Base-by-base conservation (phyloP, 805 yeast genomes). In the Candida silvatica region DNA sequence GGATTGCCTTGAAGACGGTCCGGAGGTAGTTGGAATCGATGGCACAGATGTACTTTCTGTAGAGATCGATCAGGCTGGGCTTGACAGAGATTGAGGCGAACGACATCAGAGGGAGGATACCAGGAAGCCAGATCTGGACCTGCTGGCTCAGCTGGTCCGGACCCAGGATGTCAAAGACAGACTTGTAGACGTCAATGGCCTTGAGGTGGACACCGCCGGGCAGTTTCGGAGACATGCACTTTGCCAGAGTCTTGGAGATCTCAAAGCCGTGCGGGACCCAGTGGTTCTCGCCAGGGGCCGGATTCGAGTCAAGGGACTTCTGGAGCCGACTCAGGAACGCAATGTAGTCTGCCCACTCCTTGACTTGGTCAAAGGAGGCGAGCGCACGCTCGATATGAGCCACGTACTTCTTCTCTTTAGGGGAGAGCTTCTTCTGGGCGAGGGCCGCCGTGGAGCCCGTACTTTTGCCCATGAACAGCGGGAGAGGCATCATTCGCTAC, bases 311-410 rank as follows among this genome's bases (percentile, higher is more conserved):
- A 27, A 88, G 57, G 0, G 94, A 78, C 52, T 86, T 84, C 39
- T 77, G 76, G 5, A 94, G 67, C 40, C 82, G 75, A 2, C 90
- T 77, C 30, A 94, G 64, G 53, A 85, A 88, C 17, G 97, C 80
- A 37, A 92, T 92, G 54, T 90, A 87, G 54, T 92, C 98, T 11
- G 98, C 97, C 99, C 99, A 92, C 62, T 92, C 98, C 22, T 77
- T 82, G 2, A 87, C 80, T 2, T 82, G 61, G 35, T 85, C 95
- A 61, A 90, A 90, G 15, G 74, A 66, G 5, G 71, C 67, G 17
- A 92, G 62, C 0, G 92, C 84, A 44, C 78, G 72, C 35, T 82
- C 90, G 9, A 90, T 69, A 38, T 69, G 76, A n/a, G 72, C 65
- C 16, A 66, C 61, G 49, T 77, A 80, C 40, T 81, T 76, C 59